Evolutionary conservation across 768 basidiomycete species (phyloP).

Genomic region (Grammothele lineata): DNA sequence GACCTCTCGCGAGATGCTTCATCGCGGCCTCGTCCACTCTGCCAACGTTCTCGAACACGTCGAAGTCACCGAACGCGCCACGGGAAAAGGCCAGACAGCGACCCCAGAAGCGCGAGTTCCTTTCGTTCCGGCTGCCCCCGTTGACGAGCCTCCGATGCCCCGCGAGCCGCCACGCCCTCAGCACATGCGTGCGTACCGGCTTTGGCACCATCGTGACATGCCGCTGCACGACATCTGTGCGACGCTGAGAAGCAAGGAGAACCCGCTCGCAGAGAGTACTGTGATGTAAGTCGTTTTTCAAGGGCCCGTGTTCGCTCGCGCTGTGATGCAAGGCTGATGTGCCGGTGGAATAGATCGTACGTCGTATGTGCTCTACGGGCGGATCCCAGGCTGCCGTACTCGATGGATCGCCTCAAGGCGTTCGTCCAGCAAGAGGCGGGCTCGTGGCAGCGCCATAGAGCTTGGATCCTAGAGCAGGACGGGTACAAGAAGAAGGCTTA

Average conservation of each 20-base stretch:
- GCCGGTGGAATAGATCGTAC: slow-evolving; percentile 33
- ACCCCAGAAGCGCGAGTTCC: too few relatives aligned
- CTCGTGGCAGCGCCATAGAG: slow-evolving; percentile 39
- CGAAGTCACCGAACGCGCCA: neutral
- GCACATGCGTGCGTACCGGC: slow-evolving; percentile 39
- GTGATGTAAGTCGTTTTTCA: slow-evolving; percentile 38
- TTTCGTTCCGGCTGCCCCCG: too few relatives aligned
- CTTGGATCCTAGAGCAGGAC: slow-evolving; percentile 29
- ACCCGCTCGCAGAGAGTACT: slow-evolving; percentile 42
- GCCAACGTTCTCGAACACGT: too few relatives aligned
- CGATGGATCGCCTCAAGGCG: slow-evolving; percentile 28
- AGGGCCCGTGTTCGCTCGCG: neutral
- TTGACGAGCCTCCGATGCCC: too few relatives aligned
- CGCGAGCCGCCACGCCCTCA: slow-evolving; percentile 21
- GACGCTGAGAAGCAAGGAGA: slow-evolving; percentile 29
- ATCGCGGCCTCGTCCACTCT: too few relatives aligned
- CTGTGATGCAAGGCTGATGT: neutral
- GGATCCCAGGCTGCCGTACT: slow-evolving; percentile 34
- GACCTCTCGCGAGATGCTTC: too few relatives aligned
- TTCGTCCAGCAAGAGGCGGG: slow-evolving; percentile 37
- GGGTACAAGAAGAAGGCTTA: slow-evolving; percentile 2
- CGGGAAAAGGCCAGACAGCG: too few relatives aligned
- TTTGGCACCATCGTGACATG: slow-evolving; percentile 37
- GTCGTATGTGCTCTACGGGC: slow-evolving; percentile 38
- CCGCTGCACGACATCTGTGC: slow-evolving; percentile 37